Conservation (phyloP, 225 moss, liverwort and hornwort genomes). For the Physcomitrellopsis africana region DNA sequence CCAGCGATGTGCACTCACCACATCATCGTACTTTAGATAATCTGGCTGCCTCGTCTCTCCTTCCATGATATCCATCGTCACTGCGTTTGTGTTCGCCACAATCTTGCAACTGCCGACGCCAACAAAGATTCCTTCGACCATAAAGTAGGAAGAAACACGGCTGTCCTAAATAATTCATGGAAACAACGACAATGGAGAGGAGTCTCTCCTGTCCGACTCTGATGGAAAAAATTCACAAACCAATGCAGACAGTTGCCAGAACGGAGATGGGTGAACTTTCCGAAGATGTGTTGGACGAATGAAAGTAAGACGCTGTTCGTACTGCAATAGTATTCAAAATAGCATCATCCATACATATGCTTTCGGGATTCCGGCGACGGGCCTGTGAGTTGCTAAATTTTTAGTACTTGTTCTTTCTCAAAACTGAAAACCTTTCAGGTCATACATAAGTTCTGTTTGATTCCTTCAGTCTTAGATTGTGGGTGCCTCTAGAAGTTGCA, state of each 20-base stretch:
- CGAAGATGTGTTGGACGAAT: neutral
- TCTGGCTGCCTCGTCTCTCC: conserved; percentile 48
- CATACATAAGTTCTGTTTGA: neutral
- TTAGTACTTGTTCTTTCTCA: neutral
- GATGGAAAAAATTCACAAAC: neutral
- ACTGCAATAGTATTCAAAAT: too few relatives aligned
- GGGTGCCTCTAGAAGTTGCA: neutral
- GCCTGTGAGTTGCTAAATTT: neutral
- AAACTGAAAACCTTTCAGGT: neutral
- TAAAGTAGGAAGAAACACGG: neutral
- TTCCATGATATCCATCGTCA: conserved; percentile 46
- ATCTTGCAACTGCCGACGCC: neutral
- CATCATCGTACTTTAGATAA: conserved; percentile 71
- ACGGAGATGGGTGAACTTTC: conserved; percentile 16
- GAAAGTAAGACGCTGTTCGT: too few relatives aligned
- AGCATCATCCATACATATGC: neutral
- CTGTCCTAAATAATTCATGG: neutral
- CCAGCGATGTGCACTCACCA: conserved; percentile 43
- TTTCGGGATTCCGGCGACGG: neutral
- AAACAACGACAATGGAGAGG: neutral
- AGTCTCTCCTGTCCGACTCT: neutral
- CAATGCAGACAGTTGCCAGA: conserved; percentile 19
- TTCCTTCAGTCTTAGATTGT: conserved; percentile 12
- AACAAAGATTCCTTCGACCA: neutral
- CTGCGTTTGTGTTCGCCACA: neutral